Evolutionary conservation across 129 eudicot species (phyloP), one percentile per base, ranked within the genome.

Genomic region (Logfia minima): DNA sequence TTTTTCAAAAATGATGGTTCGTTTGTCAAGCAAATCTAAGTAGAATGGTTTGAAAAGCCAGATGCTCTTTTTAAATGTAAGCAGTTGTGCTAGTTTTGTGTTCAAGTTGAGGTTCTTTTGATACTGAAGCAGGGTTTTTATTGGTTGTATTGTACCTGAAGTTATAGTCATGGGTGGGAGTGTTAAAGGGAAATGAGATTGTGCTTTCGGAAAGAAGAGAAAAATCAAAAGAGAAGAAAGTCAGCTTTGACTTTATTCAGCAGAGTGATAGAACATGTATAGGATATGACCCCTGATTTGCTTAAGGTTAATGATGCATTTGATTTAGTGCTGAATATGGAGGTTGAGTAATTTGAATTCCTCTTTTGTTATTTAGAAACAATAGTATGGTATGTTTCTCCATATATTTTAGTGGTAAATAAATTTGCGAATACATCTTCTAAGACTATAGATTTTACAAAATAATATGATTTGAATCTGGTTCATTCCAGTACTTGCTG

Each of bases 201-300:
- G 11, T 37, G 43, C 43, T 37, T 37, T 37, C 7, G 43, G 8
- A 37, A 37, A 37, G 43, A 7, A 37, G 45, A 39, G 11, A 9
- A 41, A 39, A 41, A 9, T 41, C 55, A 48, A 48, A 48, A 48
- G 55, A 48, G 52, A 73, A 23, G 31, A 14, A 72, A 66, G 75
- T 70, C 71, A 52, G 52, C 39, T 69, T 68, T 65, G 75, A 75
- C 63, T 72, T 69, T 77, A 3, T 26, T 28, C 39, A 53, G 77
- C 68, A 18, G 29, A 29, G 68, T 68, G 81, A 59, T 77, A 76
- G 65, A 56, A 58, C 52, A 64, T 66, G 81, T 81, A 79, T 63
- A 81, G 77, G 81, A 71, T 18, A 37, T 51, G 76, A 5, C 37
- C 67, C 75, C 66, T 68, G 80, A 69, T 66, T 84, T 72, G 71